Conservation (phyloP, 208 protist genomes). For the Crithidia brevicula region DNA sequence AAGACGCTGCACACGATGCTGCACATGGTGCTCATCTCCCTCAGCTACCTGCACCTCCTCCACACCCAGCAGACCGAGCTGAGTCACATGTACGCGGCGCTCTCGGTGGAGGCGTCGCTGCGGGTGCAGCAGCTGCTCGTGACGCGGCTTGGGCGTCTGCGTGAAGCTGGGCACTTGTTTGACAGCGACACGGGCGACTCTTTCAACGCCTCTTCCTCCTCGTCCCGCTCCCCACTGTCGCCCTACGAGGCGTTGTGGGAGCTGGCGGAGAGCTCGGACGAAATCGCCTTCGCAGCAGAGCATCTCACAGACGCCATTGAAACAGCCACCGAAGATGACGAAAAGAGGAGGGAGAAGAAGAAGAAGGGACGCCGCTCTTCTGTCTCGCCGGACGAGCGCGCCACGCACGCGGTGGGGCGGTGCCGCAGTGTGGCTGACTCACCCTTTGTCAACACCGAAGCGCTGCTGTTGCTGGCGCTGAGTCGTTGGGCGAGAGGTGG, state of each 20-base stretch:
- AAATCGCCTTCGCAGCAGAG: constrained; percentile 11
- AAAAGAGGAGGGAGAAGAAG: background rate
- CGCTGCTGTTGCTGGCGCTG: constrained; percentile 22
- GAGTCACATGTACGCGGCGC: constrained; percentile 66
- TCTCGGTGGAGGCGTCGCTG: constrained; percentile 49
- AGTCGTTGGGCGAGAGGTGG: constrained; percentile 24
- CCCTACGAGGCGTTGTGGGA: background rate
- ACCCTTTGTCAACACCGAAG: constrained; percentile 27
- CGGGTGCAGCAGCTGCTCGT: constrained; percentile 18
- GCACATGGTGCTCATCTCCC: constrained; percentile 39
- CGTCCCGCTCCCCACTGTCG: background rate
- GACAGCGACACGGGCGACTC: background rate
- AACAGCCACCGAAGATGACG: background rate
- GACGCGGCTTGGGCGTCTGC: constrained; percentile 6
- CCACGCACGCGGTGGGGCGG: background rate
- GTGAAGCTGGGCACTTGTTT: background rate
- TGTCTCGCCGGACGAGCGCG: background rate
- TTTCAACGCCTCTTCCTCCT: background rate
- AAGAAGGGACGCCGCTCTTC: background rate
- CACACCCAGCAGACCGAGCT: constrained; percentile 50
- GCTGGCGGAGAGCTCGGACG: background rate
- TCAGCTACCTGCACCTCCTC: constrained; percentile 70
- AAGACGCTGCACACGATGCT: constrained; percentile 35
- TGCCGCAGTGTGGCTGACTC: constrained; percentile 27
- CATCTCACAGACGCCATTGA: constrained; percentile 3